Evolutionary conservation across 257 asterid species (phyloP), one percentile per base, ranked within the genome.

Genomic region (Fraxinus cuspidata): DNA sequence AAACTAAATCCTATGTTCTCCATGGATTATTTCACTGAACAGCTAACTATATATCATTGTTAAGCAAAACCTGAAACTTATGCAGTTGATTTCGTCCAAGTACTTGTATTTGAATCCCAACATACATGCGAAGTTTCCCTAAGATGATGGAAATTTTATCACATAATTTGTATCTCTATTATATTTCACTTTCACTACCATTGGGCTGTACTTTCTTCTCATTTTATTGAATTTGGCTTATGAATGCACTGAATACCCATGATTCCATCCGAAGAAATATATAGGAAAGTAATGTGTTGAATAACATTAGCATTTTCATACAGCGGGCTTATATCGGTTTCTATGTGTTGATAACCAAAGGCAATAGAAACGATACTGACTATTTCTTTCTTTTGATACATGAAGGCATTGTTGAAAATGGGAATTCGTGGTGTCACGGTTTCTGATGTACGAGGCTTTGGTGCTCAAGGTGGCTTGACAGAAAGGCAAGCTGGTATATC

Each of bases 371-470:
- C 18, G 72, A 16, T 79, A 19, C 87, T 77, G 15, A 78, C 27
- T n/a, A 64, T 6, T 53, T 77, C 74, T 70, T 21, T 19, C 81
- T 74, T 71, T 28, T 81, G 65, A 44, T 49, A 10, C 64, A 76
- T 71, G 79, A 87, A 94, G 99, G 99, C 96, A 65, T 77, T 94
- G 79, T 34, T 94, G 93, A 90, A 88, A 86, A 90, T 92, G 82
- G 97, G 99, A 71, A 91, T 94, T 78, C 99, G 97, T 77, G 99
- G 99, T 72, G 93, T 94, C 69, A 94, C 99, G 3, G 89, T 94
- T 71, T 94, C 97, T 80, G 99, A 94, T 86, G 99, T 94, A 69
- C 90, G 96, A 70, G 99, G 97, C 64, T 94, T 92, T 85, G 99
- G 99, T 72, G 89, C 97, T 81, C 99, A 94, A 87, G 99, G 99